Conservation (phyloP, 495 filamentous ascomycete genomes). For the Lepidopterella palustris region DNA sequence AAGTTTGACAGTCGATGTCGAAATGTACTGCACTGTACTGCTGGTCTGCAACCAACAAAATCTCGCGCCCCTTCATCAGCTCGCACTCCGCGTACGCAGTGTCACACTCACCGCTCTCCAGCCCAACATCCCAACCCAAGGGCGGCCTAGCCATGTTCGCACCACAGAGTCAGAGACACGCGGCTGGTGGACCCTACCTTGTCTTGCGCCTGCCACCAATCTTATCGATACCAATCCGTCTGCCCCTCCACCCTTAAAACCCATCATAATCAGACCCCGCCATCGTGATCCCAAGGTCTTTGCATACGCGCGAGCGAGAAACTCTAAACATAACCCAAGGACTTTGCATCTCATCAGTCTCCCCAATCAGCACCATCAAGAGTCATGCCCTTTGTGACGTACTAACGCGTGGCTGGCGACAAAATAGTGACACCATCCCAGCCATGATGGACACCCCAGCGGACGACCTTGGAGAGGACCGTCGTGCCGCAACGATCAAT, state of each 20-base stretch:
- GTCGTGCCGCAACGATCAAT: neutral
- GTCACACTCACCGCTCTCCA: constrained; percentile 21
- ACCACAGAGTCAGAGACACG: no score
- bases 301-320: constrained; percentile 10
- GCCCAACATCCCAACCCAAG: constrained; percentile 1
- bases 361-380: constrained; percentile 10
- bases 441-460: neutral
- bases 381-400: constrained; percentile 2
- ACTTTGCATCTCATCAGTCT: neutral
- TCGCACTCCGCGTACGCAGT: neutral
- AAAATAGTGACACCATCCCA: neutral
- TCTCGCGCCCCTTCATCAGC: neutral
- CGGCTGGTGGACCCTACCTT: neutral
- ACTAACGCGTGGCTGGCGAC: constrained; percentile 21
- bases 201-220: neutral
- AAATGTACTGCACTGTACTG: no score
- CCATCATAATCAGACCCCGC: constrained; percentile 10
- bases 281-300: constrained; percentile 5
- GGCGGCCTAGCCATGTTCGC: constrained; percentile 24
- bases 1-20: no score
- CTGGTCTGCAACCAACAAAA: neutral
- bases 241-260: neutral
- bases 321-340: constrained; percentile 12
- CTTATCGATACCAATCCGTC: constrained; percentile 1
- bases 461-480: neutral